Evolutionary conservation across 805 yeast genomes (phyloP).

Genomic region (Wickerhamomyces bovis): DNA sequence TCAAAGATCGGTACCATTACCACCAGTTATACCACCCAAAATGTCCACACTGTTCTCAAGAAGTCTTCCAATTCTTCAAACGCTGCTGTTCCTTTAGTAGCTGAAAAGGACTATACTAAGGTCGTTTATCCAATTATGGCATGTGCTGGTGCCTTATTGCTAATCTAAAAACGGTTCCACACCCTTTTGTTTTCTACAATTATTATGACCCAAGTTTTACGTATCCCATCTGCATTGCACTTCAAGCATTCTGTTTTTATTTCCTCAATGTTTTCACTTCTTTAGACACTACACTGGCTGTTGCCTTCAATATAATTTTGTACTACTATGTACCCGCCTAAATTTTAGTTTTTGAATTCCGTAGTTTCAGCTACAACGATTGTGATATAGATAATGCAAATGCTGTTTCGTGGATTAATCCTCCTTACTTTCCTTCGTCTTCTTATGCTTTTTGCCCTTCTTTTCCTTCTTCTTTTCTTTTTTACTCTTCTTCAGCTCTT

Average conservation of each 20-base stretch:
- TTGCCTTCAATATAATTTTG: not conserved
- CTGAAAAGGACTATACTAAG: not conserved
- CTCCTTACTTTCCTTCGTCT: not conserved
- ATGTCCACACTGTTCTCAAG: not conserved
- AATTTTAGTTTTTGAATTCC: too few relatives aligned
- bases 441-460: not conserved
- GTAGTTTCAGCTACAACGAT: not conserved
- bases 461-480: not conserved
- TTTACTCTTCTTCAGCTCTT: not conserved
- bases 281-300: not conserved
- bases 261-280: not conserved
- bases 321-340: not conserved
- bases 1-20: not conserved
- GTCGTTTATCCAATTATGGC: not conserved
- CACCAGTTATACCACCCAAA: conserved; percentile 1
- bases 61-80: not conserved
- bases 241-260: not conserved
- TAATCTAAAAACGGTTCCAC: not conserved
- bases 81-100: not conserved
- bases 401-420: not conserved
- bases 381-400: not conserved
- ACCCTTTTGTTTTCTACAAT: too few relatives aligned
- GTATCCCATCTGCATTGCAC: not conserved
- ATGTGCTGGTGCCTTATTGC: conserved; percentile 1
- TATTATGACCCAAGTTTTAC: not conserved